Percentiles rank a stretch among this genome's conserved stretches.
Evolutionary conservation across 768 basidiomycete genomes (phyloP).

Genomic region (Psilocybe tampanensis): DNA sequence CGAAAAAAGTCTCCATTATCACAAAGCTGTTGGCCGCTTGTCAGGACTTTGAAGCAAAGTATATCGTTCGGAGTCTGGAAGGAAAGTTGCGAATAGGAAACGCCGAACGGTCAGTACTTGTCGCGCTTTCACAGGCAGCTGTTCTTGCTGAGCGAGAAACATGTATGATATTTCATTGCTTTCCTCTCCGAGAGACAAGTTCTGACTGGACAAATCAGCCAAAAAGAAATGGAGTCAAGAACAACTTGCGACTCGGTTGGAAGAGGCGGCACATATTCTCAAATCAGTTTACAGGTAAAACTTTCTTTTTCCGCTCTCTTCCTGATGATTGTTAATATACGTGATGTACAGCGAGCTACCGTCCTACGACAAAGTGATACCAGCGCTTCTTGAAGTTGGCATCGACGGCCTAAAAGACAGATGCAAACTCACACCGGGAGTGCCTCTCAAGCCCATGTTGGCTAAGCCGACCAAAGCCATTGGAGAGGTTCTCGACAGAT

Average conservation of each 20-base stretch:
- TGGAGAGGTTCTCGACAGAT: slow-evolving; percentile 94
- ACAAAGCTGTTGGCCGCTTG: slow-evolving; percentile 93
- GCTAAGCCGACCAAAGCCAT: slow-evolving; percentile 99
- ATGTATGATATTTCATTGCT: slow-evolving; percentile 34
- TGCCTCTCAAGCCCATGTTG: slow-evolving; percentile 98
- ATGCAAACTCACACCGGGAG: slow-evolving; percentile 93
- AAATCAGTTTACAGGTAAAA: slow-evolving; percentile 91
- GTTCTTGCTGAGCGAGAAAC: slow-evolving; percentile 80
- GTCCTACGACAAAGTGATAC: slow-evolving; percentile 89
- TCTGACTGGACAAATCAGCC: slow-evolving; percentile 39
- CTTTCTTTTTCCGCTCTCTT: slow-evolving; percentile 1
- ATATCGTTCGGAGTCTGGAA: slow-evolving; percentile 92
- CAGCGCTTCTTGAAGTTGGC: slow-evolving; percentile 82
- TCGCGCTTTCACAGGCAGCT: slow-evolving; percentile 90
- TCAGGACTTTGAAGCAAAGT: slow-evolving; percentile 91
- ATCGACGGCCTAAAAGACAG: slow-evolving; percentile 65
- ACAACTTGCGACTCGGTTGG: slow-evolving; percentile 68
- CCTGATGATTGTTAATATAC: slow-evolving; percentile 4
- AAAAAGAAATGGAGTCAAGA: slow-evolving; percentile 78
- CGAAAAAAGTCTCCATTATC: slow-evolving; percentile 93
- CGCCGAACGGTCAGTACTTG: slow-evolving; percentile 93
- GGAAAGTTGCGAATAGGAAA: slow-evolving; percentile 97
- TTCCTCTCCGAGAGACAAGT: not conserved
- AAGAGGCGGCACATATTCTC: slow-evolving; percentile 74
- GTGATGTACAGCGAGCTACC: slow-evolving; percentile 86